Conservation (phyloP, 106 monocot genomes). For the Acorus calamus region DNA sequence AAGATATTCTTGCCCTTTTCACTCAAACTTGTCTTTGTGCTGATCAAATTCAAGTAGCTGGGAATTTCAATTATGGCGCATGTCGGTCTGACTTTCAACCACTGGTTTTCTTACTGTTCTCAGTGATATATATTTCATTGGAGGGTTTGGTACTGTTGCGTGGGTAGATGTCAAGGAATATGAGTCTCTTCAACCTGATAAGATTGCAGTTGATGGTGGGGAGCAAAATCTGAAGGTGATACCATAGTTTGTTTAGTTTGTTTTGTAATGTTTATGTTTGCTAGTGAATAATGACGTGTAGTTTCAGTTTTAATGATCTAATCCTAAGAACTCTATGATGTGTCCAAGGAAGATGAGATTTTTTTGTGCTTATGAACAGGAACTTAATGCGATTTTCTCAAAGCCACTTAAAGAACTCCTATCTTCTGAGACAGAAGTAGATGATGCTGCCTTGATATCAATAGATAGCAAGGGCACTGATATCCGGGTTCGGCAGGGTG, state of each 20-base stretch:
- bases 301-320: too few species aligned
- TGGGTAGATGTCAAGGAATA: slow-evolving; percentile 90
- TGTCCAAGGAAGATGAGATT: too few species aligned
- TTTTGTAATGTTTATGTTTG: too few species aligned
- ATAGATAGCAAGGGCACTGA: slow-evolving; percentile 93
- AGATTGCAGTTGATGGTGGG: slow-evolving; percentile 74
- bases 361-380: slow-evolving; percentile 19
- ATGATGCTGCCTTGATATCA: slow-evolving; percentile 95
- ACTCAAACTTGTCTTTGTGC: too few species aligned
- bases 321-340: too few species aligned
- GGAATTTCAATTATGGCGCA: not conserved
- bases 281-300: too few species aligned
- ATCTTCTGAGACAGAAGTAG: slow-evolving; percentile 67
- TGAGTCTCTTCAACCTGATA: slow-evolving; percentile 66
- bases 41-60: not conserved
- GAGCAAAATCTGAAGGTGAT: slow-evolving; percentile 77
- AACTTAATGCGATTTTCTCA: slow-evolving; percentile 90
- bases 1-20: too few species aligned
- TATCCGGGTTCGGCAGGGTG: slow-evolving; percentile 88
- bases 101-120: not conserved
- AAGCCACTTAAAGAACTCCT: slow-evolving; percentile 72
- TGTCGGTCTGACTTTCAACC: too few species aligned
- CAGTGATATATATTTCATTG: slow-evolving; percentile 93
- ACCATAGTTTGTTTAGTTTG: not conserved
- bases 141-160: slow-evolving; percentile 87